Conservation (phyloP, 768 basidiomycete species). For the Termitomyces sp. region DNA sequence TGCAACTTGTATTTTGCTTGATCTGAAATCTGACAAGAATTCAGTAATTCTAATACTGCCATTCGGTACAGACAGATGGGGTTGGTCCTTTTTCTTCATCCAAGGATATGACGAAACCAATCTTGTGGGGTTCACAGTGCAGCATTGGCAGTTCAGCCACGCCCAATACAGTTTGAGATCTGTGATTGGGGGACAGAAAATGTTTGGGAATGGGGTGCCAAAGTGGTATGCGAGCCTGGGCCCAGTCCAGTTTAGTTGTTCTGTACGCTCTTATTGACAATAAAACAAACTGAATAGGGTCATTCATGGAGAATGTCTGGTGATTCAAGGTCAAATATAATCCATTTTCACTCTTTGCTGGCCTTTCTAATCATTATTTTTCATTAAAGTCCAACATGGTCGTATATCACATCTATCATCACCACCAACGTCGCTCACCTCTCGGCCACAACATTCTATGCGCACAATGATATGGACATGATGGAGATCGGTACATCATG, state of each 20-base stretch:
- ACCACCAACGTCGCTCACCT: conserved; percentile 38
- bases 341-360: not conserved
- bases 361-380: conserved; percentile 15
- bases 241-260: not conserved
- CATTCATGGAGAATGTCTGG: conserved; percentile 55
- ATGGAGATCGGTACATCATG: conserved; percentile 41
- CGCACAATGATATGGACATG: conserved; percentile 62
- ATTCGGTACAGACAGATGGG: conserved; percentile 55
- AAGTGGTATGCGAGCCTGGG: conserved; percentile 34
- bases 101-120: too few relatives aligned
- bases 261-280: not conserved
- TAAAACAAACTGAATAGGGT: conserved; percentile 27
- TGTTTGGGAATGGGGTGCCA: conserved; percentile 58
- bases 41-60: conserved; percentile 54
- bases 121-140: conserved; percentile 24
- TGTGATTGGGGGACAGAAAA: conserved; percentile 55
- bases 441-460: conserved; percentile 39
- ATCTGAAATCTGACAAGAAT: not conserved
- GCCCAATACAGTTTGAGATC: conserved; percentile 45
- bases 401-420: conserved; percentile 45
- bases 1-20: not conserved
- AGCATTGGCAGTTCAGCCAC: conserved; percentile 39
- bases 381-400: conserved; percentile 31
- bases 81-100: conserved; percentile 24
- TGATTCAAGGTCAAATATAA: conserved; percentile 34